Evolutionary conservation across 805 yeast species (phyloP).

Genomic region (Starmerella tilneyi): DNA sequence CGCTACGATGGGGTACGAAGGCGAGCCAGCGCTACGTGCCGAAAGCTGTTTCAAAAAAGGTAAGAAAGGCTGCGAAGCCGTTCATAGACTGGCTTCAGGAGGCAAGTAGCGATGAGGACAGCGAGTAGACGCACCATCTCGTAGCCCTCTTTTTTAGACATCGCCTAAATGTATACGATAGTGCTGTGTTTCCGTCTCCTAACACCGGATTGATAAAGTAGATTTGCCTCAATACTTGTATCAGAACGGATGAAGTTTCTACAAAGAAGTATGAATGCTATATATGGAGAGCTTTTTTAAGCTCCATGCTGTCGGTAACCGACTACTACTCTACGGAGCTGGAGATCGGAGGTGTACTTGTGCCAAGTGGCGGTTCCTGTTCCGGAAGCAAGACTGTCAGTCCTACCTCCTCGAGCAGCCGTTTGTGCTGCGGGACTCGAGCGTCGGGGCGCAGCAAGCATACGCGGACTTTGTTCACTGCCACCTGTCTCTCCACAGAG

Average conservation of each 20-base stretch:
- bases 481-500: conserved; percentile 44
- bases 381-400: conserved; percentile 30
- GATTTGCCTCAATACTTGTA: no score
- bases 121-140: conserved; percentile 3
- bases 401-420: conserved; percentile 88
- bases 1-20: conserved; percentile 76
- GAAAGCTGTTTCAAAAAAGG: conserved; percentile 84
- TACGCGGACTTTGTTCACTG: conserved; percentile 51
- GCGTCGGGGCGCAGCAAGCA: conserved; percentile 44
- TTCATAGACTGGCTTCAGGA: conserved; percentile 89
- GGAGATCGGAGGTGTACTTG: neutral
- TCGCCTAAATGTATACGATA: no score
- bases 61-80: conserved; percentile 92
- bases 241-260: no score
- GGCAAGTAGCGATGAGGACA: conserved; percentile 64
- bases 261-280: no score
- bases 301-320: neutral
- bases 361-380: neutral
- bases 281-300: no score
- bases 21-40: conserved; percentile 89
- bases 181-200: no score
- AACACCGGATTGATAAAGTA: no score
- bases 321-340: conserved; percentile 1
- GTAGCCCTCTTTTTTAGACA: no score
- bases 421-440: conserved; percentile 59